Conservation (phyloP, 257 asterid genomes). For the Solanum chiquidenum region DNA sequence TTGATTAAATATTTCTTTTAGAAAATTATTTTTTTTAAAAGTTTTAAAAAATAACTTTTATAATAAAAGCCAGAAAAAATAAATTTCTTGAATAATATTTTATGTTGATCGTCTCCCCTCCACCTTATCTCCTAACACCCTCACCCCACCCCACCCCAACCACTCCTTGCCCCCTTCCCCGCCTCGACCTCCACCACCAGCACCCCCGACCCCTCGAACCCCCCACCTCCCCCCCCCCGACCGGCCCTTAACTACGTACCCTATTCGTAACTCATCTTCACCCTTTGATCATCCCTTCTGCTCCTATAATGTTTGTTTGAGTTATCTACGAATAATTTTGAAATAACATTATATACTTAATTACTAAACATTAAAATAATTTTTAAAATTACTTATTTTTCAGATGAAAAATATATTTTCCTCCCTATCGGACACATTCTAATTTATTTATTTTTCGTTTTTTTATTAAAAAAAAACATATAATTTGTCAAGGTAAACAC, state of each 20-base stretch:
- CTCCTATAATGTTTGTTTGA: not conserved
- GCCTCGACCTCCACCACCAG: not conserved
- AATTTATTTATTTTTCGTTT: not conserved
- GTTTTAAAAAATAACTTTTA: not conserved
- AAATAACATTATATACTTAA: too few species aligned
- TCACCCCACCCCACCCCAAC: not conserved
- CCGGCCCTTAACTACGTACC: too few species aligned
- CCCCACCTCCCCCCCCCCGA: not conserved
- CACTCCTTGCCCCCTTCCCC: not conserved
- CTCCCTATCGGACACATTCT: not conserved
- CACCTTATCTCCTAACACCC: not conserved
- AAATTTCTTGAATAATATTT: not conserved
- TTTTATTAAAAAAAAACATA: not conserved
- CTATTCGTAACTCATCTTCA: not conserved
- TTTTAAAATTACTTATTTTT: too few species aligned
- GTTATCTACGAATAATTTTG: not conserved
- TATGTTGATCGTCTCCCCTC: not conserved
- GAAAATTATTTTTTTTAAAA: not conserved
- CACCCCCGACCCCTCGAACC: not conserved
- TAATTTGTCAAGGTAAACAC: not conserved
- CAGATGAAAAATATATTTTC: not conserved
- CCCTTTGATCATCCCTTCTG: too few species aligned
- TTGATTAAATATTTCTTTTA: too few species aligned
- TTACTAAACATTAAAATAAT: too few species aligned
- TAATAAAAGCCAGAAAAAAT: accelerated